Evolutionary conservation across 176 grass and related monocot species (phyloP), one percentile per base, ranked within the genome.

Genomic region (Coix lacrymajobi): DNA sequence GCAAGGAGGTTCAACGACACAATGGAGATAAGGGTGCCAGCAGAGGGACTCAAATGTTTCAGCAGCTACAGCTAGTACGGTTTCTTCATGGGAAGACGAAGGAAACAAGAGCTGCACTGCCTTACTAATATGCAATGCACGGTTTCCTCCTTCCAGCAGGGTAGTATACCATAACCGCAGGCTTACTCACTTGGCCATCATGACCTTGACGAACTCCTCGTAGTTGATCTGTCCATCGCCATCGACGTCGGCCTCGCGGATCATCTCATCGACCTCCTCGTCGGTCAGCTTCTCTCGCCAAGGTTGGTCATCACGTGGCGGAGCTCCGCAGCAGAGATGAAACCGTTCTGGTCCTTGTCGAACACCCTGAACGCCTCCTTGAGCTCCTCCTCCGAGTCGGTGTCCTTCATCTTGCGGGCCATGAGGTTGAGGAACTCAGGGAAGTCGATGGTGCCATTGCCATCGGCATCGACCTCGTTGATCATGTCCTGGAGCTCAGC

Each of bases 361-460:
- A 97, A 97, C 85, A 97, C 94, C 75, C 94, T 79, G 84, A 97
- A 97, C 1, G 94, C 94, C 89, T 97, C 94, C 89, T 97, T 97
- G 46, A 97, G 91, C 82, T 97, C 94, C 38, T 97, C 94, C 62
- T 97, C 94, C 0, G 94, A 97, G 76, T 97, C 94, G 0, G 94
- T 94, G 83, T 97, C 94, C 85, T 97, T 97, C 94, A 97, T 97
- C 82, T 97, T 97, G 85, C 94, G 94, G 14, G 94, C 94, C 94
- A 97, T 97, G 75, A 97, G 87, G 84, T 90, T 97, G 49, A 97
- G 94, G 72, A 97, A 97, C 82, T 97, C 94, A 0, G 94, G 89
- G 79, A 97, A 97, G 87, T 97, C 94, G 11, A 97, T 97, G 73
- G 91, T 97, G 40, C 94, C 94, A 3, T 97, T 97, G 73, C 94